These are phyloP conservation scores for Paraconiothyrium brasiliense DNA, from an alignment of 2,329 filamentous ascomycete species.

Conservation along the genomic window DNA sequence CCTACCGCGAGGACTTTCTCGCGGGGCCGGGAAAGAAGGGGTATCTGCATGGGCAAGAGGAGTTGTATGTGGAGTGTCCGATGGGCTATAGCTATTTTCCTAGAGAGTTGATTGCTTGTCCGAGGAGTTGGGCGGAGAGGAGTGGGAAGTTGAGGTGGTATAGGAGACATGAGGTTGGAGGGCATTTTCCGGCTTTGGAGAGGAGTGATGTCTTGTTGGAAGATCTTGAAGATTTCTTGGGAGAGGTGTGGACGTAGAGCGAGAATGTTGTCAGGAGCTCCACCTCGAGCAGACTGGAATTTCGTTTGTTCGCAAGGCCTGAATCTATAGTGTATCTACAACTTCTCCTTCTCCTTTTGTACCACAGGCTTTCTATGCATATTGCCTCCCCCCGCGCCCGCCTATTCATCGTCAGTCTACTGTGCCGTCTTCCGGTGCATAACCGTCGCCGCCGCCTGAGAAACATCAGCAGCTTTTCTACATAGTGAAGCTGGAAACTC, in stretches of 20 bases:
- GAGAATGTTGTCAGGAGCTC: neutral
- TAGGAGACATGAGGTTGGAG: slow-evolving; percentile 45
- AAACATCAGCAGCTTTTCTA: slow-evolving; percentile 23
- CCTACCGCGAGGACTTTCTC: slow-evolving; percentile 54
- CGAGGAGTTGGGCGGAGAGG: slow-evolving; percentile 52
- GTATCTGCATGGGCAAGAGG: slow-evolving; percentile 26
- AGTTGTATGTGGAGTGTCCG: slow-evolving; percentile 51
- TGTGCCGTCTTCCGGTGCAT: slow-evolving; percentile 45
- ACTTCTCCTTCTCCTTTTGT: slow-evolving; percentile 8
- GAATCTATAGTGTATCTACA: slow-evolving; percentile 10
- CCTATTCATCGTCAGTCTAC: slow-evolving; percentile 26
- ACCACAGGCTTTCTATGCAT: slow-evolving; percentile 26
- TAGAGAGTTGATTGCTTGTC: slow-evolving; percentile 52
- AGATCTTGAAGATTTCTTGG: slow-evolving; percentile 58
- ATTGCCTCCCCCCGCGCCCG: slow-evolving; percentile 25
- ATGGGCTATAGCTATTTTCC: slow-evolving; percentile 57
- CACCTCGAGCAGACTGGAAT: no score
- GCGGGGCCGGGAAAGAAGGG: neutral
- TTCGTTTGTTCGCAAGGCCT: no score
- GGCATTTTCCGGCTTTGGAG: slow-evolving; percentile 63
- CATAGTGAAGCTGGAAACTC: slow-evolving; percentile 44
- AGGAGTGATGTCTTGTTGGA: slow-evolving; percentile 51
- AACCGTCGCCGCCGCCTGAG: slow-evolving; percentile 47
- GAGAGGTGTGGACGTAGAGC: slow-evolving; percentile 40
- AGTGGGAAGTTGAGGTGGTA: slow-evolving; percentile 51